These are phyloP conservation scores for Claviceps digitariae DNA, from an alignment of 2,329 filamentous ascomycete genomes.

Conservation along the genomic window DNA sequence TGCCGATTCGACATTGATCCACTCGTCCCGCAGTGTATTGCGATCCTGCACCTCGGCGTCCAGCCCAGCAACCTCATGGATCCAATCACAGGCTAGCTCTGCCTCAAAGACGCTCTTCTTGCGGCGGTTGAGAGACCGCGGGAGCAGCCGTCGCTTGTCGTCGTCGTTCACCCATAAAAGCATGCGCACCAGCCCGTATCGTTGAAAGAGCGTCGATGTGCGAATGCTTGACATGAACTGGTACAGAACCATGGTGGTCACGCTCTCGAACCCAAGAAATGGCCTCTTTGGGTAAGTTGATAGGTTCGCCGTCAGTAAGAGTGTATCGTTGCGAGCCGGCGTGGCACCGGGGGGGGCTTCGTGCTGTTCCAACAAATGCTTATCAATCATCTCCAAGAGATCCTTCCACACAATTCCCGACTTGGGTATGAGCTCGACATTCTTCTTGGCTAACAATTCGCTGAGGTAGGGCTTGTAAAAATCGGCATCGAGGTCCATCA, in stretches of 20 bases:
- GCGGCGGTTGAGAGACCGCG: constrained; percentile 42
- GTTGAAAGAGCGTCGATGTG: constrained; percentile 49
- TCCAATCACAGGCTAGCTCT: constrained; percentile 45
- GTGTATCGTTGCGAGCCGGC: constrained; percentile 49
- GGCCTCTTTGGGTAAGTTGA: constrained; percentile 35
- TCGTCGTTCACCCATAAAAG: constrained; percentile 56
- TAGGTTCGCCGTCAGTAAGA: constrained; percentile 62
- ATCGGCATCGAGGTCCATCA: constrained; percentile 58
- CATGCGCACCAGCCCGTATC: constrained; percentile 67
- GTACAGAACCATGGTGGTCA: constrained; percentile 43
- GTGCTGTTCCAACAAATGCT: constrained; percentile 42
- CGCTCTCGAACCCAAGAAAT: constrained; percentile 39
- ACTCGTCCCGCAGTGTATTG: constrained; percentile 28
- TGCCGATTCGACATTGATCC: constrained; percentile 34
- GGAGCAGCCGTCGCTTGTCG: constrained; percentile 46
- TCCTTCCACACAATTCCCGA: constrained; percentile 48
- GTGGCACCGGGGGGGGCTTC: constrained; percentile 22
- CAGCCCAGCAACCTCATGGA: constrained; percentile 42
- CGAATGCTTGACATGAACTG: constrained; percentile 49
- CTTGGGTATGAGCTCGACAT: constrained; percentile 37
- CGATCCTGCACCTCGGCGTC: constrained; percentile 19
- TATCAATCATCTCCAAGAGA: constrained; percentile 36
- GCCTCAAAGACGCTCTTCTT: constrained; percentile 43
- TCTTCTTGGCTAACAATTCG: constrained; percentile 36
- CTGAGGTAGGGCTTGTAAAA: constrained; percentile 49